phyloP scores from a whole-genome alignment of 1,284 basidiomycete species.

The Puccinia triticina region DNA sequence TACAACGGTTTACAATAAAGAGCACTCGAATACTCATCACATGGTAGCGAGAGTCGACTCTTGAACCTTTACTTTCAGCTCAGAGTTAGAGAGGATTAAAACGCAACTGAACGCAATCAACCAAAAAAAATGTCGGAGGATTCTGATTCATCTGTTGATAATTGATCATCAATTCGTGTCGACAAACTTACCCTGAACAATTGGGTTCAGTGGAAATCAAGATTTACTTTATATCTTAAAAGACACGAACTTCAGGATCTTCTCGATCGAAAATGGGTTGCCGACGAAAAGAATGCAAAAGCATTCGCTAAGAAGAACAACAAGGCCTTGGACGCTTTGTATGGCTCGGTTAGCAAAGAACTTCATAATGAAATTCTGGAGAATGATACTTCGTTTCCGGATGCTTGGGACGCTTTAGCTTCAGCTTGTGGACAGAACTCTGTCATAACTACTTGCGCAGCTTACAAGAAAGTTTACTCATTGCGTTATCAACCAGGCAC shows the following conservation, averaged over 20 bases:
- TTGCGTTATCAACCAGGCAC: not conserved
- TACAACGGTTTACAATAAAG: no score
- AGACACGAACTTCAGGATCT: not conserved
- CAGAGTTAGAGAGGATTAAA: no score
- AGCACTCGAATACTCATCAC: no score
- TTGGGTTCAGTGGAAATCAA: no score
- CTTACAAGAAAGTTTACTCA: not conserved
- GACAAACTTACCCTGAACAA: no score
- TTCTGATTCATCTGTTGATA: no score
- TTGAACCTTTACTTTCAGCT: no score
- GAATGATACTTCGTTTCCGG: not conserved
- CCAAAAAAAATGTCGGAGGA: no score
- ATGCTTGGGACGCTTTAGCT: not conserved
- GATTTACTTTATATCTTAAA: not conserved
- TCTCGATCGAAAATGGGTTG: not conserved
- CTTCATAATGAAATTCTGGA: not conserved
- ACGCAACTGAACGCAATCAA: no score
- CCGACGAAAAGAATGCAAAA: not conserved
- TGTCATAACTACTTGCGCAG: not conserved
- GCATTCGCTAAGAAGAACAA: not conserved
- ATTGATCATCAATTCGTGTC: no score
- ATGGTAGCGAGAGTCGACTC: no score
- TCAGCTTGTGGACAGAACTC: not conserved
- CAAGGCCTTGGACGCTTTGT: not conserved
- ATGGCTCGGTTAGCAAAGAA: not conserved